Base-by-base conservation (phyloP, 1,284 basidiomycete species). In the Somion occarium region DNA sequence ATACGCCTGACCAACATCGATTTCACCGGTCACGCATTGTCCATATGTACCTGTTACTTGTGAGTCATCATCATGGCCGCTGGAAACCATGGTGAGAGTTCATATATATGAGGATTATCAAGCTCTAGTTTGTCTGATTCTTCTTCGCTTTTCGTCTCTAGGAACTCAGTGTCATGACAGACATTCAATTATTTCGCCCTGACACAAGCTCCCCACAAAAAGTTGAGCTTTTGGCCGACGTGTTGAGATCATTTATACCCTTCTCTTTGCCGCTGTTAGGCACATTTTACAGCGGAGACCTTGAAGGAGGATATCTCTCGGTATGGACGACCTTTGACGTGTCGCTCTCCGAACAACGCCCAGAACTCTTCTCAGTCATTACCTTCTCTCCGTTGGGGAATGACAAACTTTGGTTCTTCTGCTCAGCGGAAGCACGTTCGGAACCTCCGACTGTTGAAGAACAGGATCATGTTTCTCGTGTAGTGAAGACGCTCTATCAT, bases 361-460 rank as follows among this genome's bases (percentile, higher is more conserved):
- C 42, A 5, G 42, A 20, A 4, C 24, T 51, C 3, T 51, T 51
- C 30, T 51, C 49, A 7, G 44, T 46, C 38, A 46, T 51, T 44
- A 37, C 44, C 3, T 26, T 5, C 11, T 38, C 49, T 2, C 30
- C 25, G 2, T 25, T 45, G 20, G 9, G 13, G 12, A 22, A 38
- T 3, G 4, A 22, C 9, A 11, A 46, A 45, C 18, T 51, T 18
- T 44, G 44, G 2, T 46, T 22, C 44, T 51, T 51, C 44, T 51
- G 49, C 34, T 38, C 43, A 23, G 44, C 49, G 26, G 49, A 51
- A 18, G 18, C 19, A 3, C 22, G 19, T 15, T 2, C 3, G 2
- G 13, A 5, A 5, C 20, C 25, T n/a, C 23, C 43, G 2, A 38
- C 34, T 3, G 3, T 3, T 13, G 44, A 46, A 9, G 49, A 45